Evolutionary conservation across 179 eudicot species (phyloP).

Genomic region (Vitellaria paradoxa): DNA sequence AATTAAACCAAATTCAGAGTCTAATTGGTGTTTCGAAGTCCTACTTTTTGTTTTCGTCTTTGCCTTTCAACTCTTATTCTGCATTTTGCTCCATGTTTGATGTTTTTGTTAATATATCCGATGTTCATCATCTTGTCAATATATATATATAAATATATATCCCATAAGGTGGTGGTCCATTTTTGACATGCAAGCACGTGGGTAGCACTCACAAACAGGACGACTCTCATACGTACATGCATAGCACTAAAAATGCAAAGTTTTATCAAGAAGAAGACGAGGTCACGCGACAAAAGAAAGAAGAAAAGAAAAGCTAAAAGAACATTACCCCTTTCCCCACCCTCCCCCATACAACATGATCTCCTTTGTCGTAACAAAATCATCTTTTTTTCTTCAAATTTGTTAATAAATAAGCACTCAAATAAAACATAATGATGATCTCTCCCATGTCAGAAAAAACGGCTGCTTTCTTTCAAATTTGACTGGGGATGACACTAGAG

Average conservation of each 20-base stretch:
- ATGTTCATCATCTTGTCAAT: too few relatives aligned
- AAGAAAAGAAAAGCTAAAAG: background rate
- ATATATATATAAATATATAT: too few relatives aligned
- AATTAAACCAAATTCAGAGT: too few relatives aligned
- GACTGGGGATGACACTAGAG: background rate
- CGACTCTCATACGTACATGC: background rate
- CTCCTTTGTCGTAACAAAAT: constrained; percentile 9
- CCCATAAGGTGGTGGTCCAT: background rate
- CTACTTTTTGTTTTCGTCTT: too few relatives aligned
- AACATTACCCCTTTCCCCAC: background rate
- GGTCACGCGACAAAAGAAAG: background rate
- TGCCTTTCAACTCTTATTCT: too few relatives aligned
- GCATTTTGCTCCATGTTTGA: too few relatives aligned
- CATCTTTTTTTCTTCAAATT: background rate
- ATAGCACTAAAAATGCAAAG: background rate
- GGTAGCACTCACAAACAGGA: background rate
- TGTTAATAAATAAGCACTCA: background rate
- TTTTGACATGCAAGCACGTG: background rate
- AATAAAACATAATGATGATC: background rate
- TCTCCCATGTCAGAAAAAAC: constrained; percentile 7
- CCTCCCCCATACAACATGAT: background rate
- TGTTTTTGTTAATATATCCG: too few relatives aligned
- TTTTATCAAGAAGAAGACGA: background rate
- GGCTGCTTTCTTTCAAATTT: constrained; percentile 5
- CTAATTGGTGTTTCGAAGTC: too few relatives aligned